Evolutionary conservation across 805 yeast species (phyloP).

Genomic region (Pichia nakasei): DNA sequence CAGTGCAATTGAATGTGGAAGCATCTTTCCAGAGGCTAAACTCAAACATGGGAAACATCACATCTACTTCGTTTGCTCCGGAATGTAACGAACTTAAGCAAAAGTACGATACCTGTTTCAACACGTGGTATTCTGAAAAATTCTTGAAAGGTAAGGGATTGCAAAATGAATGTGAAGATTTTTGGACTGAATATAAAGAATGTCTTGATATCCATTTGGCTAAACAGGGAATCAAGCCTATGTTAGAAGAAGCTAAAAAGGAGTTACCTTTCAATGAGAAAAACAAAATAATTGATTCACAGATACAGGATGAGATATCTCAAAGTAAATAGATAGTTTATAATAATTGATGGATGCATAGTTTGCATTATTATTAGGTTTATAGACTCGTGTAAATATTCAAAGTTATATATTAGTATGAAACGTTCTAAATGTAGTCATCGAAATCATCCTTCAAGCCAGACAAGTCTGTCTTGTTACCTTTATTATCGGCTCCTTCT

Average conservation of each 20-base stretch:
- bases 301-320: neutral
- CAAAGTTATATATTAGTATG: too few species aligned
- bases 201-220: constrained; percentile 70
- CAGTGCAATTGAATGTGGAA: too few species aligned
- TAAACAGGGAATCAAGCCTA: constrained; percentile 68
- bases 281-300: constrained; percentile 31
- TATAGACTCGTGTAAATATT: too few species aligned
- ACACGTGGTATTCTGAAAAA: constrained; percentile 89
- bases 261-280: constrained; percentile 83
- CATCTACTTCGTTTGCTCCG: constrained; percentile 91
- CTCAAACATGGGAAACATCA: constrained; percentile 48
- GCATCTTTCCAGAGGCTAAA: too few species aligned
- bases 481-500: neutral
- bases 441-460: constrained; percentile 24
- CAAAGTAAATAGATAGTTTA: neutral
- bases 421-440: constrained; percentile 16
- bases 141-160: constrained; percentile 53
- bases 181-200: constrained; percentile 83
- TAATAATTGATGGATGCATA: too few species aligned
- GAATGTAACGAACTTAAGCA: constrained; percentile 86
- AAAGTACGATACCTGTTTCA: constrained; percentile 87
- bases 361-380: too few species aligned
- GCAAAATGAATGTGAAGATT: constrained; percentile 82
- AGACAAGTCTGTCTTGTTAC: neutral
- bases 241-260: constrained; percentile 79